Evolutionary conservation across 768 basidiomycete genomes (phyloP).

Genomic region (Lentinula guzmanii): DNA sequence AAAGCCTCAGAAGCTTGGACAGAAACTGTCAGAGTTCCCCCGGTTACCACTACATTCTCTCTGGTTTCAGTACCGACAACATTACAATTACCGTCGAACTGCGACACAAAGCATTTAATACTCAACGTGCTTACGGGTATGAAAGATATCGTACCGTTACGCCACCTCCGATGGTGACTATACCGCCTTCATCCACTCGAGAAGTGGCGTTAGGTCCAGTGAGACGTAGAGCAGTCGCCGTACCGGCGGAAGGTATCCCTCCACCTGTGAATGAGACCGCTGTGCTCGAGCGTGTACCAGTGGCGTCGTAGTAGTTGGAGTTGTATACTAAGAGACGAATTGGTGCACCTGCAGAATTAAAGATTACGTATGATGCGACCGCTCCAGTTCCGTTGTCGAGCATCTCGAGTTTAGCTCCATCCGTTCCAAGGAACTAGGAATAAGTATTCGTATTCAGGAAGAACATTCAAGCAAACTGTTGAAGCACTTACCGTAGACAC

Average conservation of each 20-base stretch:
- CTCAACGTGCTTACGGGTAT: neutral
- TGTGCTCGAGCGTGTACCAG: slow-evolving; percentile 23
- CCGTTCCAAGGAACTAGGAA: slow-evolving; percentile 23
- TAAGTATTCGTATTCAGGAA: neutral
- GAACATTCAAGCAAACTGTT: neutral
- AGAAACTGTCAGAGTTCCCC: slow-evolving; percentile 17
- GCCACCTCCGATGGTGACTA: slow-evolving; percentile 28
- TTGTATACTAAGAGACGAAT: slow-evolving; percentile 28
- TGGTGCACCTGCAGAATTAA: slow-evolving; percentile 14
- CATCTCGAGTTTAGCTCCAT: slow-evolving; percentile 23
- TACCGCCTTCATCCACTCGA: slow-evolving; percentile 22
- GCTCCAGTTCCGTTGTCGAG: slow-evolving; percentile 26
- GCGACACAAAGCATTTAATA: slow-evolving; percentile 8
- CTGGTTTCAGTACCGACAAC: slow-evolving; percentile 17
- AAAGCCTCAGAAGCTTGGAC: slow-evolving; percentile 31
- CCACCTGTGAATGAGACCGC: slow-evolving; percentile 23
- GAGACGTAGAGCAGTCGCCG: slow-evolving; percentile 21
- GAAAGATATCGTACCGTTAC: slow-evolving; percentile 9
- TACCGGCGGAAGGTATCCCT: slow-evolving; percentile 9
- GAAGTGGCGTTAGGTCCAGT: slow-evolving; percentile 28
- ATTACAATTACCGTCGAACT: slow-evolving; percentile 15
- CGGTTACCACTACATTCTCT: slow-evolving; percentile 19
- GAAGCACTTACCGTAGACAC: slow-evolving; percentile 17
- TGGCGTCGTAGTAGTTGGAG: slow-evolving; percentile 26
- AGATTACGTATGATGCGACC: slow-evolving; percentile 26